phyloP scores from a whole-genome alignment of 225 moss, liverwort and hornwort species.

The Ulota crispa region DNA sequence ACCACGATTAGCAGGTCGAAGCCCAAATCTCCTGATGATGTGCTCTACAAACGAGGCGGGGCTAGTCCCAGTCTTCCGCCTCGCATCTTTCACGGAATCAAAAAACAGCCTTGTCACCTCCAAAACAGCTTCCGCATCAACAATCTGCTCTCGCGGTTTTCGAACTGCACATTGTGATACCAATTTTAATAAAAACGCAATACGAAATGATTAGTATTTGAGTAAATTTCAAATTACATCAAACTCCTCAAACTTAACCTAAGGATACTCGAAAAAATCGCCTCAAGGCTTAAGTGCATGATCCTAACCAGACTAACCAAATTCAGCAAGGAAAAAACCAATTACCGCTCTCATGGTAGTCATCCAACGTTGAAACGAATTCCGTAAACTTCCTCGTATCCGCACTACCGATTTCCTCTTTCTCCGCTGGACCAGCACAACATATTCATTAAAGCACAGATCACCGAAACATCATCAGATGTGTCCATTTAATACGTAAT shows the following conservation, averaged over 20 bases:
- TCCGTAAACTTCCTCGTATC: constrained; percentile 47
- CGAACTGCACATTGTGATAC: constrained; percentile 40
- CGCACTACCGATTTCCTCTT: constrained; percentile 32
- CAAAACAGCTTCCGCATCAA: constrained; percentile 68
- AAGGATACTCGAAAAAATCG: neutral
- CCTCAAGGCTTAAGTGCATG: constrained; percentile 8
- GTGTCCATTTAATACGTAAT: neutral
- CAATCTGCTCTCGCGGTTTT: constrained; percentile 77
- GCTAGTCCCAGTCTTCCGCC: constrained; percentile 48
- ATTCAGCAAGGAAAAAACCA: neutral
- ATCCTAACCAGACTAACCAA: neutral
- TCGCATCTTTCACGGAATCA: constrained; percentile 51
- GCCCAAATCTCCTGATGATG: constrained; percentile 50
- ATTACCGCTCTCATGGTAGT: constrained; percentile 45
- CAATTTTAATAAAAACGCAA: constrained; percentile 9
- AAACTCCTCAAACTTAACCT: neutral
- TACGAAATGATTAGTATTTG: neutral
- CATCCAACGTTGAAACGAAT: constrained; percentile 37
- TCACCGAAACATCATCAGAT: neutral
- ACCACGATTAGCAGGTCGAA: constrained; percentile 10
- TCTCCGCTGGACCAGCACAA: constrained; percentile 31
- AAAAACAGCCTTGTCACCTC: constrained; percentile 53
- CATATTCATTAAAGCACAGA: neutral
- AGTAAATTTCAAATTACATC: constrained; percentile 1
- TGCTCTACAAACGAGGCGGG: constrained; percentile 64